A percentile compares a stretch with the other conserved stretches of the same genome.
These are phyloP conservation scores for Knufia fluminis DNA, from an alignment of 2,329 filamentous ascomycete species.

Conservation along the genomic window DNA sequence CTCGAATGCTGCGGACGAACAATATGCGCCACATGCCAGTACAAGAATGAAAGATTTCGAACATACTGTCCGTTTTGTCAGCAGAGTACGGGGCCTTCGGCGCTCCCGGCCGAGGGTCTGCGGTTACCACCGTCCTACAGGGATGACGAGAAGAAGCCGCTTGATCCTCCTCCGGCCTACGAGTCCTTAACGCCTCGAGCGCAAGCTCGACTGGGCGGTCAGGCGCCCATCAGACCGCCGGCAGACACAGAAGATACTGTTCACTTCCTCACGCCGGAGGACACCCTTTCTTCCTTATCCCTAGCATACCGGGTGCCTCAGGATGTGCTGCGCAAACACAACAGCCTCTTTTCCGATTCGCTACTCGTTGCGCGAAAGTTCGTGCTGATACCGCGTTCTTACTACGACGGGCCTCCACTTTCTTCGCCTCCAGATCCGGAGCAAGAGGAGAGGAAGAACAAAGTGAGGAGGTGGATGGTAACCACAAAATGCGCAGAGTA, in stretches of 20 bases:
- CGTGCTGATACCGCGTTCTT: constrained; percentile 60
- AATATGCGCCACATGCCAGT: constrained; percentile 64
- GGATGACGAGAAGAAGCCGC: constrained; percentile 3
- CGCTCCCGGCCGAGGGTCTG: constrained; percentile 52
- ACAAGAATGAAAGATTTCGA: constrained; percentile 57
- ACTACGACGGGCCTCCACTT: constrained; percentile 49
- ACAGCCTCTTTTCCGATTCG: constrained; percentile 63
- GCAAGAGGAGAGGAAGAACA: constrained; percentile 63
- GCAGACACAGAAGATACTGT: constrained; percentile 49
- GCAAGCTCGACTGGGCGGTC: background rate
- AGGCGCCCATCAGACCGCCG: constrained; percentile 19
- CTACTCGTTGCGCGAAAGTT: constrained; percentile 60
- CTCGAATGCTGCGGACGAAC: constrained; percentile 61
- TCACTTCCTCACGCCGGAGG: constrained; percentile 65
- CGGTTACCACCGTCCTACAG: constrained; percentile 32
- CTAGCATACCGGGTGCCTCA: constrained; percentile 63
- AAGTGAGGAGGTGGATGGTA: constrained; percentile 69
- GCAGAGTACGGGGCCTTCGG: constrained; percentile 51
- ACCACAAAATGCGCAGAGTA: constrained; percentile 55
- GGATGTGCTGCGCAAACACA: constrained; percentile 52
- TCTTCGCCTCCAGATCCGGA: constrained; percentile 35
- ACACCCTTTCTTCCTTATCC: constrained; percentile 59
- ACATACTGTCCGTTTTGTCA: constrained; percentile 68
- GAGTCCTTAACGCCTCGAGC: constrained; percentile 19
- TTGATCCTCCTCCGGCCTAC: constrained; percentile 13